A percentile compares a stretch with the other conserved stretches of the same genome.
These are phyloP conservation scores for Fomitopsis pinicola DNA, from an alignment of 1,284 basidiomycete genomes.

Conservation along the genomic window DNA sequence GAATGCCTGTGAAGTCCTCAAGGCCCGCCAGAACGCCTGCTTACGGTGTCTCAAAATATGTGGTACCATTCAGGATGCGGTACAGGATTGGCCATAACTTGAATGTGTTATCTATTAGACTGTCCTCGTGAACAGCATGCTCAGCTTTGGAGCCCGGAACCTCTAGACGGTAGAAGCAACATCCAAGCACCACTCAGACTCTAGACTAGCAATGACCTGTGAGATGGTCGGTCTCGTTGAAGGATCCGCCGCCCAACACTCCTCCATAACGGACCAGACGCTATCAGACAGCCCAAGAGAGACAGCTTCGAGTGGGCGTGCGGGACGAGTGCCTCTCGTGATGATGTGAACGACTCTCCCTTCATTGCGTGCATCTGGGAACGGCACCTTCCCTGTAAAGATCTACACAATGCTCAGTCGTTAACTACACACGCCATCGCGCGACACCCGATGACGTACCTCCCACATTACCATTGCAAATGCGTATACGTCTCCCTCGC, in stretches of 20 bases:
- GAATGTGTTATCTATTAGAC: too few species aligned
- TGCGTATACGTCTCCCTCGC: conserved; percentile 7
- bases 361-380: neutral
- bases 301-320: neutral
- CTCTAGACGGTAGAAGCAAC: too few species aligned
- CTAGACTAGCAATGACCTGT: neutral
- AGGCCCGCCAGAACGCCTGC: too few species aligned
- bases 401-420: neutral
- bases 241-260: neutral
- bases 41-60: too few species aligned
- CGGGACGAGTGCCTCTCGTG: neutral
- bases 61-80: too few species aligned
- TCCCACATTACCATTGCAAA: conserved; percentile 8
- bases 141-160: too few species aligned
- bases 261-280: neutral
- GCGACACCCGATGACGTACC: neutral
- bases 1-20: too few species aligned
- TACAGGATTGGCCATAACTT: too few species aligned
- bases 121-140: too few species aligned
- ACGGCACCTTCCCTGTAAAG: neutral
- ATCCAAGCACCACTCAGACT: neutral
- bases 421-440: neutral
- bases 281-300: neutral
- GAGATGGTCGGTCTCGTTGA: neutral
- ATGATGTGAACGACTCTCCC: neutral